Evolutionary conservation across 768 basidiomycete species (phyloP).

Genomic region (Russula sp.): DNA sequence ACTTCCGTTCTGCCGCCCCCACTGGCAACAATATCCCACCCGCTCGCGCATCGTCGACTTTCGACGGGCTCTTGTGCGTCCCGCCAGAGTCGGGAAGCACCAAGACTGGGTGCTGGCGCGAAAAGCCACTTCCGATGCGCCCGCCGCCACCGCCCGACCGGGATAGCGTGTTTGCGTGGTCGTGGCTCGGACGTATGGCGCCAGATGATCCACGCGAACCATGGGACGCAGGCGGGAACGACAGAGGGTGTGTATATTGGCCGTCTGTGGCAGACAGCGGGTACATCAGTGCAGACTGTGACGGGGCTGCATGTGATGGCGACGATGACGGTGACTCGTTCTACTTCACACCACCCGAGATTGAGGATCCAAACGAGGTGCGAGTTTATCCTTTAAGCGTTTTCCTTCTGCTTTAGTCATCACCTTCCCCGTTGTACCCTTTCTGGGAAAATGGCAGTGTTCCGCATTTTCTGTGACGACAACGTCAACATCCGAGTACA

Average conservation of each 20-base stretch:
- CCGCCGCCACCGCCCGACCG: constrained; percentile 18
- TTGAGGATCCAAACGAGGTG: constrained; percentile 19
- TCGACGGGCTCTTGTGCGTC: constrained; percentile 14
- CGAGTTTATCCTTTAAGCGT: background rate
- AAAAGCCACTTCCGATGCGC: constrained; percentile 14
- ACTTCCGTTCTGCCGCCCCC: constrained; percentile 13
- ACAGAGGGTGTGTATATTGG: background rate
- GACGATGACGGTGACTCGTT: constrained; percentile 13
- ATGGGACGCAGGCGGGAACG: background rate
- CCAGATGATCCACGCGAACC: constrained; percentile 10
- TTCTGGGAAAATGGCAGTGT: constrained; percentile 18
- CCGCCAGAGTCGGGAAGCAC: background rate
- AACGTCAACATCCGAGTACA: constrained; percentile 31
- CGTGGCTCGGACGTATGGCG: constrained; percentile 17
- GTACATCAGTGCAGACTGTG: constrained; percentile 7
- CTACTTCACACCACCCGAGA: constrained; percentile 7
- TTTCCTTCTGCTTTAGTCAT: background rate
- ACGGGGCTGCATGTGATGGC: constrained; percentile 1
- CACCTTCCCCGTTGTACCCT: background rate
- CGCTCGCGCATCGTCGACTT: constrained; percentile 20
- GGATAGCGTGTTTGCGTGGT: constrained; percentile 21
- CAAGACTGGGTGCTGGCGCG: background rate
- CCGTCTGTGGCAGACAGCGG: constrained; percentile 5
- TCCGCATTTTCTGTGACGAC: constrained; percentile 32
- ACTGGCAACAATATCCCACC: background rate